Evolutionary conservation across 106 monocot species (phyloP).

Genomic region (Dendrobium nobile): DNA sequence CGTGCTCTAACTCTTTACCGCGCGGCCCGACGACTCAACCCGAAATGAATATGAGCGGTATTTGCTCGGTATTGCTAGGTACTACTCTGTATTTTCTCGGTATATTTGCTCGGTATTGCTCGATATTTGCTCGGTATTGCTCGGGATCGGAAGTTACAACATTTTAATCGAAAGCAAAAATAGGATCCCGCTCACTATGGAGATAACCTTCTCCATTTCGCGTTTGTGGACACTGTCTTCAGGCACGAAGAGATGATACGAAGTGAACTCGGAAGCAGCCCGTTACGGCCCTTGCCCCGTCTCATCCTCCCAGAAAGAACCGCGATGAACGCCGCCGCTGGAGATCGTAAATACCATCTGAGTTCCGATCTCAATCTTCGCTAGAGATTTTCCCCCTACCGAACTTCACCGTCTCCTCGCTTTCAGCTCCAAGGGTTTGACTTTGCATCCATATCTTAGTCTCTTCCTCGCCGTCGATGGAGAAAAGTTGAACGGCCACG

Average conservation of each 20-base stretch:
- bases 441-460: constrained; percentile 6
- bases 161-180: too few species aligned
- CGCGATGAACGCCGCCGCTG: constrained; percentile 15
- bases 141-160: too few species aligned
- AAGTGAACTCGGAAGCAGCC: constrained; percentile 82
- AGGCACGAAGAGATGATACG: constrained; percentile 91
- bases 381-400: not conserved
- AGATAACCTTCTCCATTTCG: not conserved
- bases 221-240: constrained; percentile 91
- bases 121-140: too few species aligned
- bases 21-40: too few species aligned
- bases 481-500: too few species aligned
- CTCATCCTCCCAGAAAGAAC: constrained; percentile 22
- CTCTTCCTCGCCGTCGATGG: not conserved
- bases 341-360: constrained; percentile 47
- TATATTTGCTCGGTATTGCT: too few species aligned
- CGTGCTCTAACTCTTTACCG: too few species aligned
- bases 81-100: too few species aligned
- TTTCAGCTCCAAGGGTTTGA: constrained; percentile 9
- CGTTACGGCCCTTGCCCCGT: constrained; percentile 36
- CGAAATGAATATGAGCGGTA: too few species aligned
- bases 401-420: constrained; percentile 7
- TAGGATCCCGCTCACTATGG: too few species aligned
- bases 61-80: too few species aligned
- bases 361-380: constrained; percentile 10